These are phyloP conservation scores for Papilionanthe hybrid DNA, from an alignment of 116 monocot species.

Conservation along the genomic window DNA sequence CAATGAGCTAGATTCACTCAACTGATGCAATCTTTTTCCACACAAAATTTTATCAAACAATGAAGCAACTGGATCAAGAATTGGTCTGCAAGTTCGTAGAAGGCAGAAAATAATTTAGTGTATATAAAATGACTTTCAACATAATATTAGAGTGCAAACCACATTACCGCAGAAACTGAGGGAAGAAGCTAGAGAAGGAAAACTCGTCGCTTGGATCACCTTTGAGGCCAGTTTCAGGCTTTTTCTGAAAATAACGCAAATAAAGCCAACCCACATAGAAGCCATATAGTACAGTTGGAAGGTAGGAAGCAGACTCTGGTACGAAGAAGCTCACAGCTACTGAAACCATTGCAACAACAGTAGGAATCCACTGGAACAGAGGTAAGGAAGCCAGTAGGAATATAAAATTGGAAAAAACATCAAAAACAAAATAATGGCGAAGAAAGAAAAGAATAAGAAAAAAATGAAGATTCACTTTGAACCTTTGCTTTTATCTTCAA, in stretches of 20 bases:
- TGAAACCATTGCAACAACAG: constrained; percentile 45
- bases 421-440: not conserved
- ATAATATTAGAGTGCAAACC: not conserved
- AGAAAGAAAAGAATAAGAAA: not conserved
- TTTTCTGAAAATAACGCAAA: constrained; percentile 85
- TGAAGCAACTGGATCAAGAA: constrained; percentile 68
- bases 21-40: constrained; percentile 45
- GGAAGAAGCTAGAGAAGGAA: constrained; percentile 90
- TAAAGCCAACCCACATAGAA: constrained; percentile 89
- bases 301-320: constrained; percentile 33
- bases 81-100: constrained; percentile 41
- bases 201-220: constrained; percentile 98
- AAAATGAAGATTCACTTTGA: not conserved
- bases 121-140: not conserved
- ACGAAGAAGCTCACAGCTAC: constrained; percentile 51
- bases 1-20: constrained; percentile 24
- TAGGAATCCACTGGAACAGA: constrained; percentile 60
- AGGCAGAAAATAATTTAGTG: not conserved
- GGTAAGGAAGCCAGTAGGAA: not conserved
- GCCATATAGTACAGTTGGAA: constrained; percentile 73
- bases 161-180: constrained; percentile 65
- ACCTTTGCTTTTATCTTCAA: constrained; percentile 80
- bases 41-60: constrained; percentile 59
- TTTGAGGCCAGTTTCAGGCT: constrained; percentile 66
- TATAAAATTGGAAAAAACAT: not conserved